Conservation (phyloP, 2,329 filamentous ascomycete genomes). For the Fusarium musae region DNA sequence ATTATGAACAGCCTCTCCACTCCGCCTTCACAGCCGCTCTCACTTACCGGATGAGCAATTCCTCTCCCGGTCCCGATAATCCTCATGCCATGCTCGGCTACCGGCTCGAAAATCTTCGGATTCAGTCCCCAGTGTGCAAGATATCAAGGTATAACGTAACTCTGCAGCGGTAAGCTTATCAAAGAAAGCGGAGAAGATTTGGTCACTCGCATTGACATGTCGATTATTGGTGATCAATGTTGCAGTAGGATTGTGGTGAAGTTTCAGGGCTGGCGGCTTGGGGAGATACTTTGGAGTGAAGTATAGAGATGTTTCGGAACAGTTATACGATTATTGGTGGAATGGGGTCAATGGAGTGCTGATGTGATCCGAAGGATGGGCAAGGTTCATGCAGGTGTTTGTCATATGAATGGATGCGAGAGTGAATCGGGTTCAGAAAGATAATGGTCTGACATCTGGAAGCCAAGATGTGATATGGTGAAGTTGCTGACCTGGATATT, state of each 20-base stretch:
- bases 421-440: background rate
- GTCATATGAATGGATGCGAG: background rate
- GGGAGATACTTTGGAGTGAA: background rate
- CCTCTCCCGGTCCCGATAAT: background rate
- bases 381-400: background rate
- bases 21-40: background rate
- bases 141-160: background rate
- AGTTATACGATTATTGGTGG: background rate
- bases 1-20: background rate
- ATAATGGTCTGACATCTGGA: background rate
- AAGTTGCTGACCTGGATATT: background rate
- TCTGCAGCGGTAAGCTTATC: background rate
- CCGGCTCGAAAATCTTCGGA: background rate
- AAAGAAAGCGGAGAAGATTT: background rate
- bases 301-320: background rate
- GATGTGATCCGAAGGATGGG: background rate
- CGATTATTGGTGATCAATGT: background rate
- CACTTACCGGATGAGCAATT: background rate
- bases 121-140: background rate
- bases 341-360: background rate
- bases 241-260: constrained; percentile 1
- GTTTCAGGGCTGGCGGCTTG: background rate
- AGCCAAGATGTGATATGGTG: background rate
- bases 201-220: background rate
- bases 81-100: background rate